These are phyloP conservation scores for Sphaerosporella brunnea DNA, from an alignment of 495 filamentous ascomycete genomes.

Conservation along the genomic window DNA sequence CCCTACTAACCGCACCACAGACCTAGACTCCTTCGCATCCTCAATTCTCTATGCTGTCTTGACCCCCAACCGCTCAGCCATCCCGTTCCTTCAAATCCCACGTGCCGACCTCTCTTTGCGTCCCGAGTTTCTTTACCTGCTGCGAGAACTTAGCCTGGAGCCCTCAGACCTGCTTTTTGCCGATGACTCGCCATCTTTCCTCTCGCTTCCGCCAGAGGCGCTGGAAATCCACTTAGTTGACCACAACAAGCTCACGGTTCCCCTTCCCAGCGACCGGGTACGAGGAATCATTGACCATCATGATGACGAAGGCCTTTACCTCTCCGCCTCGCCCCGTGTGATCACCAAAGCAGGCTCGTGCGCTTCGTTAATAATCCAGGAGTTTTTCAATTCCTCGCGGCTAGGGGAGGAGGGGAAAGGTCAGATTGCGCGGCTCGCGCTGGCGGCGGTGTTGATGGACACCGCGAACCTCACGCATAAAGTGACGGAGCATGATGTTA, in stretches of 20 bases:
- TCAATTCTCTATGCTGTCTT: conserved; percentile 76
- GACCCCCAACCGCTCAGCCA: conserved; percentile 36
- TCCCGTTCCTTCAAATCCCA: conserved; percentile 66
- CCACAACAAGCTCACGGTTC: conserved; percentile 57
- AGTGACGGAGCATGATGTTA: conserved; percentile 50
- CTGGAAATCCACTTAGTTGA: conserved; percentile 52
- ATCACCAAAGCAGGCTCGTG: conserved; percentile 56
- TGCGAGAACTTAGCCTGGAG: conserved; percentile 34
- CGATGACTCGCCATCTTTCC: conserved; percentile 11
- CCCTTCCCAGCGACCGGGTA: conserved; percentile 28
- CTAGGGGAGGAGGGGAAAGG: conserved; percentile 21
- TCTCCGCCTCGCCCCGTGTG: conserved; percentile 36
- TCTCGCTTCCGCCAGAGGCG: conserved; percentile 24
- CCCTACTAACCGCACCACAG: conserved; percentile 29
- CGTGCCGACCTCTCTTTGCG: conserved; percentile 51
- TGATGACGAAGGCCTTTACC: conserved; percentile 47
- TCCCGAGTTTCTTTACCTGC: conserved; percentile 54
- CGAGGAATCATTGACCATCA: conserved; percentile 87
- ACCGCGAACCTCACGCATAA: conserved; percentile 61
- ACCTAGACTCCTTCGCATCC: conserved; percentile 82
- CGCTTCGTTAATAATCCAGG: conserved; percentile 52
- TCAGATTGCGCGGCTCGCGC: conserved; percentile 54
- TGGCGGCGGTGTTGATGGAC: conserved; percentile 71
- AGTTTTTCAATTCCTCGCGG: conserved; percentile 41
- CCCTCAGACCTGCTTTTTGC: conserved; percentile 32